A percentile compares a stretch with the other conserved stretches of the same genome.
phyloP scores from a whole-genome alignment of 371 early-diverging fungal genomes.

The Mortierella sp. region DNA sequence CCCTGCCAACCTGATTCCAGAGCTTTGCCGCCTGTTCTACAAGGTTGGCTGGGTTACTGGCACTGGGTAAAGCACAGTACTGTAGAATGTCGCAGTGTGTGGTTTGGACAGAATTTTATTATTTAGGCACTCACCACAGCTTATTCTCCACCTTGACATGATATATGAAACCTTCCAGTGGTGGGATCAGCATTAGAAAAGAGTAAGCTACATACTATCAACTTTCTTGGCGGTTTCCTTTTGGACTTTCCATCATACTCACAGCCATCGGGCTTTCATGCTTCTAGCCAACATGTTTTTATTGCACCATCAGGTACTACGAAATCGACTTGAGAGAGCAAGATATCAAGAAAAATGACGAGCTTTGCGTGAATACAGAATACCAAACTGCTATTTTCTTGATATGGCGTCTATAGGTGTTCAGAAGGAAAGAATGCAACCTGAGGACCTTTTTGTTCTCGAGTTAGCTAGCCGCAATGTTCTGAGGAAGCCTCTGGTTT shows the following conservation, averaged over 20 bases:
- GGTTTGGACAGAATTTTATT: no score
- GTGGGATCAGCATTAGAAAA: slow-evolving; percentile 91
- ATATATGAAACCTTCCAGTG: slow-evolving; percentile 56
- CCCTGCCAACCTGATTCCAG: slow-evolving; percentile 94
- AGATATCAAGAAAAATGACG: background rate
- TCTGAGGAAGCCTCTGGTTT: slow-evolving; percentile 77
- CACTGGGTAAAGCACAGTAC: slow-evolving; percentile 75
- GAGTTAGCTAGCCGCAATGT: slow-evolving; percentile 69
- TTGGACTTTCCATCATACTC: background rate
- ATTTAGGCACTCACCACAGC: background rate
- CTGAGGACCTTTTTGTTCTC: slow-evolving; percentile 90
- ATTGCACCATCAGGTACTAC: slow-evolving; percentile 87
- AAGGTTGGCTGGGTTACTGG: slow-evolving; percentile 96
- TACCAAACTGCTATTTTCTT: background rate
- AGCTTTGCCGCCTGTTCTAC: slow-evolving; percentile 93
- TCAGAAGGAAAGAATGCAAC: slow-evolving; percentile 94
- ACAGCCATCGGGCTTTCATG: background rate
- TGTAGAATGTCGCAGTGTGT: no score
- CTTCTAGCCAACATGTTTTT: slow-evolving; percentile 77
- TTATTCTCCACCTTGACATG: background rate
- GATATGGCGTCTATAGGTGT: slow-evolving; percentile 69
- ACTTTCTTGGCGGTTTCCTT: background rate
- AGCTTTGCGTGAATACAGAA: background rate
- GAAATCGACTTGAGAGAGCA: no score
- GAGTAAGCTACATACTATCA: slow-evolving; percentile 61